A percentile compares a stretch with the other conserved stretches of the same genome.
Conservation (phyloP, 306 rosid genomes). For the Coriaria nepalensis region DNA sequence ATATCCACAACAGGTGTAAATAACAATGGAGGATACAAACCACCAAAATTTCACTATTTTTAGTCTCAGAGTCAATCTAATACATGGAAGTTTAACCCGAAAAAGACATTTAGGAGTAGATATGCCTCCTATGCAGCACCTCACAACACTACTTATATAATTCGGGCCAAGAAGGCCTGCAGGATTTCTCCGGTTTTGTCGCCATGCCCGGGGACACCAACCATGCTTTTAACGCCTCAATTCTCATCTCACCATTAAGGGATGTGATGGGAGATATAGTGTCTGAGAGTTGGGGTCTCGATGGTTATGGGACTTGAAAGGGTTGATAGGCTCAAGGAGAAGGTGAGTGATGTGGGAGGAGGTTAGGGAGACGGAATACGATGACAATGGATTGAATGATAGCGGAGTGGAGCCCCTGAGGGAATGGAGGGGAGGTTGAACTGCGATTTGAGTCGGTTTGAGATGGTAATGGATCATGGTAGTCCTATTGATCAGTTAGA, state of each 20-base stretch:
- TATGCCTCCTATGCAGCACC: slow-evolving; percentile 41
- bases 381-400: slow-evolving; percentile 39
- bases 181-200: too few species aligned
- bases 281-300: too few species aligned
- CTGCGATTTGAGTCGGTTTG: slow-evolving; percentile 51
- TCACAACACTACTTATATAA: slow-evolving; percentile 33
- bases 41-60: slow-evolving; percentile 35
- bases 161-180: slow-evolving; percentile 25
- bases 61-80: slow-evolving; percentile 35
- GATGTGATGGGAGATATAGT: slow-evolving; percentile 25
- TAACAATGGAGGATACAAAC: slow-evolving; percentile 16
- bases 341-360: background rate
- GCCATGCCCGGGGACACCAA: slow-evolving; percentile 49
- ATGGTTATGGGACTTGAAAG: slow-evolving; percentile 44
- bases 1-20: background rate
- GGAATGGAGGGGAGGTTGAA: too few species aligned
- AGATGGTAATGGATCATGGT: slow-evolving; percentile 63
- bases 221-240: slow-evolving; percentile 33
- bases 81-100: slow-evolving; percentile 20
- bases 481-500: slow-evolving; percentile 48
- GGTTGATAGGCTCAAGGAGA: slow-evolving; percentile 30
- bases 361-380: background rate
- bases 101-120: slow-evolving; percentile 21
- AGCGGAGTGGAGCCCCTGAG: slow-evolving; percentile 51
- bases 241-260: slow-evolving; percentile 25